Base-by-base conservation (phyloP, 768 basidiomycete species). In the Lactarius vividus region DNA sequence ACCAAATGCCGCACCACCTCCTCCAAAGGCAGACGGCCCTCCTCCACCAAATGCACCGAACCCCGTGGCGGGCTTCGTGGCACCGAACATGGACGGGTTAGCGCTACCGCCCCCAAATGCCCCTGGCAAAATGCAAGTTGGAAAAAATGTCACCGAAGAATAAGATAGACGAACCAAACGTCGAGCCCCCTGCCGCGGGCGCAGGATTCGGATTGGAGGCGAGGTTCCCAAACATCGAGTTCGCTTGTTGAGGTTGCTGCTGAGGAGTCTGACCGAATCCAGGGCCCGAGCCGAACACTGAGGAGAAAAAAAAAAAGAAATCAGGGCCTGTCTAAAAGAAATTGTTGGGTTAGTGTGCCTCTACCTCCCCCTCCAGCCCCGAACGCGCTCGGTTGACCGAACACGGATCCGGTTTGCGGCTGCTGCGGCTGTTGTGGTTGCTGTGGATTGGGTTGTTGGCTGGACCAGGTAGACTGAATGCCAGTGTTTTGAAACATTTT, bases 141-240 rank as follows among this genome's bases (percentile, higher is more conserved):
- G 44, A 63, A 59, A 46, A 57, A 58, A 39, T 18, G 64, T 33
- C 62, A 66, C 15, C 33, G 33, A 20, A 53, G 64, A 60, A 68
- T 33, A 68, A 71, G 4, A 57, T 57, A 49, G 67, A 70, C 74
- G 53, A 69, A 75, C 80, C 78, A 73, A 81, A 80, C 20, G 72
- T 64, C 62, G 79, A 71, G 44, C 52, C 37, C 16, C 68, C 79
- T 70, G 44, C 76, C 73, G 23, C 79, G 73, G 62, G 76, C 76
- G 64, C 67, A 72, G 54, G 73, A 63, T 62, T 69, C 16, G 72
- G 53, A 31, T 79, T 70, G 61, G 77, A 74, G 29, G 77, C 79
- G 55, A 87, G 73, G 67, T 82, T 84, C 57, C 91, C 91, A 74
- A 92, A 93, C 89, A 92, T 92, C 49, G 91, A 88, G 72, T 92